phyloP scores from a whole-genome alignment of 768 basidiomycete species.

The Cystofilobasidium capitatum region DNA sequence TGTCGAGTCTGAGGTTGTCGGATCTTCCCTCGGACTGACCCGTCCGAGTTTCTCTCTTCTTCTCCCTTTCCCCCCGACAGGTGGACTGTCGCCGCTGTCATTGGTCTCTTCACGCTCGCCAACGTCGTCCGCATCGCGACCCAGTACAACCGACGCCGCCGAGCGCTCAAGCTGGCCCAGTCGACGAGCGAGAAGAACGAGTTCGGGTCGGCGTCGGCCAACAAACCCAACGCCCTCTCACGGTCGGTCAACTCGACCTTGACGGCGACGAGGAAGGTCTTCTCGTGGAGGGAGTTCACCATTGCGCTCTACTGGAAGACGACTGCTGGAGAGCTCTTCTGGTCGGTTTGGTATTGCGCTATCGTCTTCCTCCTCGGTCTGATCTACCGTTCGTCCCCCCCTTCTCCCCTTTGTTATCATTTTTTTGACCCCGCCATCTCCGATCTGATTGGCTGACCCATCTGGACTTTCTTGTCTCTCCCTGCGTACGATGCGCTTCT shows the following conservation, averaged over 20 bases:
- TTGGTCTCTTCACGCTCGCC: slow-evolving; percentile 17
- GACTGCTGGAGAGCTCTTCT: slow-evolving; percentile 45
- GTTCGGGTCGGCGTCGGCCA: neutral
- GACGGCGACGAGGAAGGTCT: neutral
- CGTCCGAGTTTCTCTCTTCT: too few species aligned
- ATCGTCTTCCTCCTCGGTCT: slow-evolving; percentile 40
- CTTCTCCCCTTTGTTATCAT: neutral
- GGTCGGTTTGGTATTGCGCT: slow-evolving; percentile 46
- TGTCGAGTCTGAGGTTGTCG: neutral
- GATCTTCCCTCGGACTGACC: neutral
- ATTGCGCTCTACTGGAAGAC: slow-evolving; percentile 26
- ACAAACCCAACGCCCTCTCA: neutral
- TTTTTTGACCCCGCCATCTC: neutral
- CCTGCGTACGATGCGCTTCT: neutral
- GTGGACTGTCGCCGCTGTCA: neutral
- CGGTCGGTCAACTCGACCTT: neutral
- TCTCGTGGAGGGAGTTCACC: slow-evolving; percentile 16
- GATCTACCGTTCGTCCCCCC: slow-evolving; percentile 11
- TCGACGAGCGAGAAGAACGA: slow-evolving; percentile 5
- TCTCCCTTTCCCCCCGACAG: neutral
- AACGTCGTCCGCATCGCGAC: neutral
- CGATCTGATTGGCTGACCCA: neutral
- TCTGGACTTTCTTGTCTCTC: slow-evolving; percentile 27
- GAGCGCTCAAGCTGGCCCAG: neutral
- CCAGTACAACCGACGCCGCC: slow-evolving; percentile 1